Percentiles rank a stretch among this genome's conserved stretches.
Evolutionary conservation across 2,329 filamentous ascomycete species (phyloP).

Genomic region (Colletotrichum kahawae): DNA sequence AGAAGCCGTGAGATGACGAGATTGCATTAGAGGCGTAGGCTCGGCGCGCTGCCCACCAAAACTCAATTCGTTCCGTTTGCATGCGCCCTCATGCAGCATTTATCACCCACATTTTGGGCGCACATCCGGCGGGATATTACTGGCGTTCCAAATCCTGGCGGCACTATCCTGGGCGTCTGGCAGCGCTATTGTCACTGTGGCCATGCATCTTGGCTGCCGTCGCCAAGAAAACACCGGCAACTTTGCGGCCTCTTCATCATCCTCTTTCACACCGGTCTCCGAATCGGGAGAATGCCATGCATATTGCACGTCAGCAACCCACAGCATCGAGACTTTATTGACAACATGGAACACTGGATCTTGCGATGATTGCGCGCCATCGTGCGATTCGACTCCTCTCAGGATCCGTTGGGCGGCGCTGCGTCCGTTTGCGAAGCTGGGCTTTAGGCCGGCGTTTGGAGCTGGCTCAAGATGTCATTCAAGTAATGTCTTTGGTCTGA

Average conservation of each 20-base stretch:
- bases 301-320: neutral
- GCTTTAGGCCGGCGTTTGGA: neutral
- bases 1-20: neutral
- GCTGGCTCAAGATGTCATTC: neutral
- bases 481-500: neutral
- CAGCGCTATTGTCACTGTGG: neutral
- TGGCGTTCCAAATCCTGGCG: neutral
- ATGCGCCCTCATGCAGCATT: neutral
- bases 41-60: neutral
- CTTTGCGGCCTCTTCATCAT: neutral
- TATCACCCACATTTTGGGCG: neutral
- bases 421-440: neutral
- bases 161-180: constrained; percentile 2
- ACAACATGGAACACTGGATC: neutral
- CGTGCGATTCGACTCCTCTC: neutral
- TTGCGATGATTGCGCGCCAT: neutral
- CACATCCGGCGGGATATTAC: neutral
- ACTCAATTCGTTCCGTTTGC: neutral
- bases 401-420: neutral
- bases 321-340: neutral
- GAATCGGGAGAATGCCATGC: neutral
- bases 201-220: neutral
- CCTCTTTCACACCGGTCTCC: neutral
- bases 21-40: neutral
- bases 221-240: neutral